Evolutionary conservation across 768 basidiomycete genomes (phyloP), one percentile per base, ranked within the genome.

Genomic region (Panus rudis): DNA sequence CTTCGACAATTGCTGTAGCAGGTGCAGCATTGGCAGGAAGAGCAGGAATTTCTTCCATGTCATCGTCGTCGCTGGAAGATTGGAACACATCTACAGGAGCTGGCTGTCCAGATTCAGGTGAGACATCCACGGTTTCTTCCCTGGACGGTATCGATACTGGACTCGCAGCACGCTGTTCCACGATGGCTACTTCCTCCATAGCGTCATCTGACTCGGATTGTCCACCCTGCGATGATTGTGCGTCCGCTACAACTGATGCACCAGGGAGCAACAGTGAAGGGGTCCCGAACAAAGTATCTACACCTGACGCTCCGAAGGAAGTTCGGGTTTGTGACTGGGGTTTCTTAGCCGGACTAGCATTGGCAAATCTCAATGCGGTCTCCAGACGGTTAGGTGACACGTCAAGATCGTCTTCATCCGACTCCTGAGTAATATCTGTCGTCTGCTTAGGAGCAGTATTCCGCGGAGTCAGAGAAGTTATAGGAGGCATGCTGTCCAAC

Each of bases 331-430:
- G 19, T 14, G 30, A 10, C 19, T 49, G 39, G 30, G 53, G 26
- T 48, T 50, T 54, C 35, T 51, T 60, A 8, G 61, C 59, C 12
- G 69, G 67, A 4, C 70, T 70, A 6, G 81, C 71, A 41, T 79
- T 79, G 14, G 76, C 85, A 32, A 87, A 77, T 8, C 82, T 72
- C 22, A 87, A 60, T 1, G 73, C 79, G 1, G 81, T 82, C 52
- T 80, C 79, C n/a, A 86, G 62, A 16, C 79, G 70, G 17, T 70
- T 69, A 1, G 73, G 79, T 2, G 72, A 71, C 24, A 71, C 63
- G 19, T 71, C 70, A 16, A 76, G 60, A 39, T 79, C 74, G 6
- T 70, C 69, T 12, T 65, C 63, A 31, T 46, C 50, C 42, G 20
- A 25, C 39, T 40, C 43, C 13, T 20, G 37, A 19, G 21, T 41